These are phyloP conservation scores for Smallanthus sonchifolius DNA, from an alignment of 129 eudicot species.

Conservation along the genomic window DNA sequence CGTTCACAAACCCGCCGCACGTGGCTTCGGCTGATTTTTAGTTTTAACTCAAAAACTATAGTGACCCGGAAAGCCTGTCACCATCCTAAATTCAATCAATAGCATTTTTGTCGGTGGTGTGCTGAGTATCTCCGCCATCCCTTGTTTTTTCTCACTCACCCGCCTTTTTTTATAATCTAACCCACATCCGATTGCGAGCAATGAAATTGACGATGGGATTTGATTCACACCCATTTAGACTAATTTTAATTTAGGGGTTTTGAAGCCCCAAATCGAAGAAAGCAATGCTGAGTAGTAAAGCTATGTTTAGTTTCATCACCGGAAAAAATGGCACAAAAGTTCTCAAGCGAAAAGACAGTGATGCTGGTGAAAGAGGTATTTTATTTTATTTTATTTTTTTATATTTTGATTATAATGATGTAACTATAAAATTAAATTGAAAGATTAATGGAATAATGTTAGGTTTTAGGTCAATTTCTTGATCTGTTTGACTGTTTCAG, in stretches of 20 bases:
- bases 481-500: neutral
- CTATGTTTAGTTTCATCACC: constrained; percentile 60
- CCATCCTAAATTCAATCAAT: constrained; percentile 9
- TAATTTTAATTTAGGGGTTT: constrained; percentile 8
- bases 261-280: neutral
- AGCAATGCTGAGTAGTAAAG: constrained; percentile 34
- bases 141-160: too few relatives aligned
- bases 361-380: constrained; percentile 82
- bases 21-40: too few relatives aligned
- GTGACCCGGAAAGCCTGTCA: too few relatives aligned
- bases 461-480: constrained; percentile 10
- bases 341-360: constrained; percentile 94
- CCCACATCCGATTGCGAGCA: constrained; percentile 1
- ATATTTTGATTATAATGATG: too few relatives aligned
- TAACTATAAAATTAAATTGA: too few relatives aligned
- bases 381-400: neutral
- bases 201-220: constrained; percentile 3
- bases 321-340: constrained; percentile 70
- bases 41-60: too few relatives aligned
- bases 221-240: neutral
- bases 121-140: constrained; percentile 27
- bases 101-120: constrained; percentile 33
- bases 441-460: constrained; percentile 5
- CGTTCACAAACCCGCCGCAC: too few relatives aligned
- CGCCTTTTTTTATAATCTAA: neutral